A percentile compares a stretch with the other conserved stretches of the same genome.
Conservation (phyloP, 257 asterid species). For the Pogostemon cablin region DNA sequence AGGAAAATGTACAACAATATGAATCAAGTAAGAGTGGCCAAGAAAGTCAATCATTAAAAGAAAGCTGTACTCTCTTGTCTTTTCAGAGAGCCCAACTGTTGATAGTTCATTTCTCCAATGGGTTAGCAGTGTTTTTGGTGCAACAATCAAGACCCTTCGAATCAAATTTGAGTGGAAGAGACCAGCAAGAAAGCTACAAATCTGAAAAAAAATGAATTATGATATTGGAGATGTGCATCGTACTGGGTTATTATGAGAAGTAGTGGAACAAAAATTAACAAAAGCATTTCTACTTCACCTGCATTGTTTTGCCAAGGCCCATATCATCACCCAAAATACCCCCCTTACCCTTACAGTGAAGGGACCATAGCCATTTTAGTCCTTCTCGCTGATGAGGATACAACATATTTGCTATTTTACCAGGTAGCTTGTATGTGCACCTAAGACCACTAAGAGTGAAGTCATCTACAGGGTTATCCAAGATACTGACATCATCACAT, state of each 20-base stretch:
- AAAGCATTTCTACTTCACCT: slow-evolving; percentile 49
- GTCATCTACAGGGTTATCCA: slow-evolving; percentile 48
- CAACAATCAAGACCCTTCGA: slow-evolving; percentile 76
- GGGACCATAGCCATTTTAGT: slow-evolving; percentile 96
- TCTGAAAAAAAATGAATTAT: slow-evolving; percentile 45
- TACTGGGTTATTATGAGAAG: slow-evolving; percentile 10
- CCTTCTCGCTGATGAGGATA: slow-evolving; percentile 97
- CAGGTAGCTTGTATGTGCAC: slow-evolving; percentile 53
- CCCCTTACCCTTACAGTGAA: slow-evolving; percentile 87
- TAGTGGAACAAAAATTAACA: slow-evolving; percentile 8
- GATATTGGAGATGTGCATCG: slow-evolving; percentile 15
- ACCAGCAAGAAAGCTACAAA: slow-evolving; percentile 84
- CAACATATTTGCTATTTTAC: slow-evolving; percentile 70
- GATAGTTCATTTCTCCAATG: slow-evolving; percentile 90
- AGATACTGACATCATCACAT: slow-evolving; percentile 42
- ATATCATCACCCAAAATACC: slow-evolving; percentile 95
- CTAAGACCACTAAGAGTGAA: slow-evolving; percentile 60
- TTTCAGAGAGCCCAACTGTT: slow-evolving; percentile 76
- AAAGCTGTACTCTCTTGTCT: slow-evolving; percentile 74
- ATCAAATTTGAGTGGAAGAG: slow-evolving; percentile 75
- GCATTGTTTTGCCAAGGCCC: slow-evolving; percentile 99
- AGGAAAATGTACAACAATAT: slow-evolving; percentile 15
- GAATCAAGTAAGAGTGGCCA: slow-evolving; percentile 19
- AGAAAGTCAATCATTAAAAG: slow-evolving; percentile 23
- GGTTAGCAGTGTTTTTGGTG: slow-evolving; percentile 87